Evolutionary conservation across 1,139 yeast species (phyloP).

Genomic region (Lodderomyces oxycetoniae): DNA sequence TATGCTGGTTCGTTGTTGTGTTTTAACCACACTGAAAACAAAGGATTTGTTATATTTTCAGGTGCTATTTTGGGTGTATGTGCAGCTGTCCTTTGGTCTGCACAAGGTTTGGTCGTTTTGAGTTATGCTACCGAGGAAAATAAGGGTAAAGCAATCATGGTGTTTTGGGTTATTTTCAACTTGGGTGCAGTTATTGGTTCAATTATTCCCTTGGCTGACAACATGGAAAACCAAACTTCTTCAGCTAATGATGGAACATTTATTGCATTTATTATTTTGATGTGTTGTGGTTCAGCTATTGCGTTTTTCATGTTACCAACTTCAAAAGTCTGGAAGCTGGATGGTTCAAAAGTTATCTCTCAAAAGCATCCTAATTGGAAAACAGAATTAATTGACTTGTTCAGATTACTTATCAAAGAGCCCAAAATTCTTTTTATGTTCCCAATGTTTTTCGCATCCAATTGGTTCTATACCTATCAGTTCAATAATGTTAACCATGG

Average conservation of each 20-base stretch:
- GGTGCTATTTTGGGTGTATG: slow-evolving; percentile 59
- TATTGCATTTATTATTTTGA: slow-evolving; percentile 53
- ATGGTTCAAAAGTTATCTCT: slow-evolving; percentile 45
- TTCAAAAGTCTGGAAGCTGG: slow-evolving; percentile 46
- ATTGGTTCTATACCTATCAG: slow-evolving; percentile 65
- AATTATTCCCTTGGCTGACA: slow-evolving; percentile 51
- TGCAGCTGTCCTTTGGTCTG: slow-evolving; percentile 58
- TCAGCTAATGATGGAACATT: slow-evolving; percentile 52
- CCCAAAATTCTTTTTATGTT: slow-evolving; percentile 46
- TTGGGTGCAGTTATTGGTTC: slow-evolving; percentile 61
- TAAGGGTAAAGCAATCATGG: slow-evolving; percentile 52
- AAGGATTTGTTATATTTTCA: slow-evolving; percentile 53
- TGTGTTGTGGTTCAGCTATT: slow-evolving; percentile 44
- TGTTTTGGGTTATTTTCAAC: slow-evolving; percentile 62
- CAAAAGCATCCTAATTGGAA: slow-evolving; percentile 41
- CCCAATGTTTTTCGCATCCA: slow-evolving; percentile 60
- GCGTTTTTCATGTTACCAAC: slow-evolving; percentile 49
- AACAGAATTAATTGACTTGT: slow-evolving; percentile 41
- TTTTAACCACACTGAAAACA: slow-evolving; percentile 43
- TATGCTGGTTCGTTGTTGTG: slow-evolving; percentile 51
- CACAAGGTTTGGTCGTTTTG: slow-evolving; percentile 56
- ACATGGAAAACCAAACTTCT: slow-evolving; percentile 32
- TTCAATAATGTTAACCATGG: slow-evolving; percentile 55
- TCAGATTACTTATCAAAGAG: slow-evolving; percentile 37
- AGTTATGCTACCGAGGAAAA: slow-evolving; percentile 52